Percentiles rank a stretch among this genome's conserved stretches.
phyloP scores from a whole-genome alignment of 2,329 filamentous ascomycete species.

The Verticillium tricorpus region DNA sequence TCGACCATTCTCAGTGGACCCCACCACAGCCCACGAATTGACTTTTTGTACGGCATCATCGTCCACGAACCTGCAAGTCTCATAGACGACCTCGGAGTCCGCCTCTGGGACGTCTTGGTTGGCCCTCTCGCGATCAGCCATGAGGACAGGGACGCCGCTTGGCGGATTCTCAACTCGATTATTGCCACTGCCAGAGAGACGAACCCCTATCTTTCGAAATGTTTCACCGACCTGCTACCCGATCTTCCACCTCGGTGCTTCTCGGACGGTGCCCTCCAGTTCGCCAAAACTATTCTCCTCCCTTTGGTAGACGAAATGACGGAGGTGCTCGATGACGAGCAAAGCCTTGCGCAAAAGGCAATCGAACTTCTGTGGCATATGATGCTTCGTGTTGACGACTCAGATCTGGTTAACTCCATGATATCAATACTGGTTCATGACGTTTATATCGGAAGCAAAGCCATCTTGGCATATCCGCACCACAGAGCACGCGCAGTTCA shows the following conservation, averaged over 20 bases:
- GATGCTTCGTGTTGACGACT: conserved; percentile 62
- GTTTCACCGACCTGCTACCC: conserved; percentile 54
- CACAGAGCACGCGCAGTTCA: conserved; percentile 56
- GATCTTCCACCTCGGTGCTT: conserved; percentile 52
- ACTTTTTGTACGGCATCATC: conserved; percentile 55
- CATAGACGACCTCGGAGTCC: conserved; percentile 53
- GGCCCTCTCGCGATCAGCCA: conserved; percentile 56
- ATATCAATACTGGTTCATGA: conserved; percentile 65
- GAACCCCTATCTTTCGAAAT: conserved; percentile 52
- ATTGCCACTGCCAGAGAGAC: conserved; percentile 36
- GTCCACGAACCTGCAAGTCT: conserved; percentile 58
- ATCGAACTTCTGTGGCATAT: conserved; percentile 80
- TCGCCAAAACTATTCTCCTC: conserved; percentile 50
- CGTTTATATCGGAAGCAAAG: conserved; percentile 60
- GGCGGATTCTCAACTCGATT: conserved; percentile 58
- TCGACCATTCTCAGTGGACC: conserved; percentile 40
- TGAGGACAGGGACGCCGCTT: conserved; percentile 61
- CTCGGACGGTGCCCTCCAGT: conserved; percentile 57
- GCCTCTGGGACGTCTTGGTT: conserved; percentile 70
- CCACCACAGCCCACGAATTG: conserved; percentile 50
- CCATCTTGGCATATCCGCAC: conserved; percentile 45
- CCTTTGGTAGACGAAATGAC: conserved; percentile 39
- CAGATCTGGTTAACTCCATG: conserved; percentile 52
- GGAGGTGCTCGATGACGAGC: conserved; percentile 46
- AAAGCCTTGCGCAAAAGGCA: conserved; percentile 46